Evolutionary conservation across 306 rosid genomes (phyloP).

Genomic region (Corylus americana): DNA sequence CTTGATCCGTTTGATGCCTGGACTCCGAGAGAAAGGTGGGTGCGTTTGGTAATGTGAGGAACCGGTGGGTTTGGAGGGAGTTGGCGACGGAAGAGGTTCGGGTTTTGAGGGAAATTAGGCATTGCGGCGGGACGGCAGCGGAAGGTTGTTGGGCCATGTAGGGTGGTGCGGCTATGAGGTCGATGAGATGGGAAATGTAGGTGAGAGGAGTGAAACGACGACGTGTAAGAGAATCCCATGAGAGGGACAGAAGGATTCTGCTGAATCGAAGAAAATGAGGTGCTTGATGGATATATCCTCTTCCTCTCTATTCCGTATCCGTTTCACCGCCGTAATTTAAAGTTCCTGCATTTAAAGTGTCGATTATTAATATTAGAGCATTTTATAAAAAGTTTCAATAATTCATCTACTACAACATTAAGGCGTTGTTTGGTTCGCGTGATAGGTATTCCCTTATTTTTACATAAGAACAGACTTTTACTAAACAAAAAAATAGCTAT

Average conservation of each 20-base stretch:
- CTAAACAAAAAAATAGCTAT: too few relatives aligned
- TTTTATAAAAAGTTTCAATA: too few relatives aligned
- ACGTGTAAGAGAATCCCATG: conserved; percentile 25
- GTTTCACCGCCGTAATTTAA: too few relatives aligned
- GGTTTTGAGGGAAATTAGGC: conserved; percentile 23
- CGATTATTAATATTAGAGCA: too few relatives aligned
- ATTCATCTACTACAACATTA: too few relatives aligned
- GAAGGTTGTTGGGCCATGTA: conserved; percentile 2
- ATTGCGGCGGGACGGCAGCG: conserved; percentile 15
- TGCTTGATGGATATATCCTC: too few relatives aligned
- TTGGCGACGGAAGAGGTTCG: conserved; percentile 24
- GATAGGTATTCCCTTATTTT: too few relatives aligned
- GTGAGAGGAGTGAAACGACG: conserved; percentile 17
- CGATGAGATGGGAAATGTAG: conserved; percentile 13
- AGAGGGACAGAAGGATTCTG: neutral
- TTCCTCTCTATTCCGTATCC: too few relatives aligned
- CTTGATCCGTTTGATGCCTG: conserved; percentile 42
- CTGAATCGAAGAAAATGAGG: too few relatives aligned
- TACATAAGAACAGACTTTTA: too few relatives aligned
- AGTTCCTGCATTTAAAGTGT: too few relatives aligned
- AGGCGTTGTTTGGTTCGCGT: too few relatives aligned
- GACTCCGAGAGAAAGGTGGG: conserved; percentile 23
- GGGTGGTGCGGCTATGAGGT: conserved; percentile 19
- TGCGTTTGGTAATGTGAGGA: neutral
- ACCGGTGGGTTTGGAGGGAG: conserved; percentile 15